A percentile compares a stretch with the other conserved stretches of the same genome.
phyloP scores from a whole-genome alignment of 768 basidiomycete genomes.

The Psilocybe sp. region DNA sequence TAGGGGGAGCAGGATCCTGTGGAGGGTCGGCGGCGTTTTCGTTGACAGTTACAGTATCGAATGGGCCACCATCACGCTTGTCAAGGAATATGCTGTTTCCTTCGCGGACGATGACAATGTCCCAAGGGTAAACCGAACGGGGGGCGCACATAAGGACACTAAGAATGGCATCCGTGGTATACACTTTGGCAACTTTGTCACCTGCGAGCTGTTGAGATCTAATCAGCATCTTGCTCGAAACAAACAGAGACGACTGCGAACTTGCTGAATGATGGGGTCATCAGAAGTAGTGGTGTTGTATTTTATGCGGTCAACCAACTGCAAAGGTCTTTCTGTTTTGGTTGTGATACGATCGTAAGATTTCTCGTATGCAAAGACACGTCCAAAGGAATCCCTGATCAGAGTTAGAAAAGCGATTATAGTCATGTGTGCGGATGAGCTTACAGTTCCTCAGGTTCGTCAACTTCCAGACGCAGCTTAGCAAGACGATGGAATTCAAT shows the following conservation, averaged over 20 bases:
- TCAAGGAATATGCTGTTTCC: conserved; percentile 94
- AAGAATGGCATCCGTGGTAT: conserved; percentile 93
- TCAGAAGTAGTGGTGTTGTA: conserved; percentile 98
- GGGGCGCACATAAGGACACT: conserved; percentile 95
- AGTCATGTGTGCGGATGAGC: conserved; percentile 22
- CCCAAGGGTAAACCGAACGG: conserved; percentile 97
- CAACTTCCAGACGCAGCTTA: conserved; percentile 92
- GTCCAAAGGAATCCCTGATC: conserved; percentile 79
- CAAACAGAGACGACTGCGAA: conserved; percentile 25
- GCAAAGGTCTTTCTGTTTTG: conserved; percentile 86
- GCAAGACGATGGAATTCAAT: conserved; percentile 91
- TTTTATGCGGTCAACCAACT: conserved; percentile 90
- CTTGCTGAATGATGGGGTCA: conserved; percentile 94
- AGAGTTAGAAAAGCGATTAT: conserved; percentile 10
- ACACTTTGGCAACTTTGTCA: conserved; percentile 81
- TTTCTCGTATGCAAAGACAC: conserved; percentile 90
- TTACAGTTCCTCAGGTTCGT: conserved; percentile 87
- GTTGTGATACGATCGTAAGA: conserved; percentile 94
- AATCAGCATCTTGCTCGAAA: conserved; percentile 6
- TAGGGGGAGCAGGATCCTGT: conserved; percentile 74
- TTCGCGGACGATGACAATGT: conserved; percentile 92
- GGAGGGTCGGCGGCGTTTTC: conserved; percentile 97
- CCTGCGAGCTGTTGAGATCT: conserved; percentile 58
- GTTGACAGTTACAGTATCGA: conserved; percentile 97
- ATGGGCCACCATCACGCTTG: conserved; percentile 96